These are phyloP conservation scores for Mycena crocata DNA, from an alignment of 768 basidiomycete species.

Conservation along the genomic window DNA sequence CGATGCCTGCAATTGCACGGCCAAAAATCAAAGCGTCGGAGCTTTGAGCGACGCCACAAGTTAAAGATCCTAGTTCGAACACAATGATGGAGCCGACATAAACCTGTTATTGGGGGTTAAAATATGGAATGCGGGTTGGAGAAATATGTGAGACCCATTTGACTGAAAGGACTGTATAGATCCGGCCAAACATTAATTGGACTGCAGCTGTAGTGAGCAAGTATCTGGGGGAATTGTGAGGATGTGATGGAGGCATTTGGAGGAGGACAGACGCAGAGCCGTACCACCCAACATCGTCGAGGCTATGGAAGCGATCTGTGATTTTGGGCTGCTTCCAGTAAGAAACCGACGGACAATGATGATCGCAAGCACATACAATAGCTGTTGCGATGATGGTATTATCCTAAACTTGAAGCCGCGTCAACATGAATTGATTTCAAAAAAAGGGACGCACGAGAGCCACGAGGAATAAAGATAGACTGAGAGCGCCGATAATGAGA, in stretches of 20 bases:
- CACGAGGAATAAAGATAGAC: conserved; percentile 22
- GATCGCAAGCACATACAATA: not conserved
- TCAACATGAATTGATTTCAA: not conserved
- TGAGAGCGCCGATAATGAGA: conserved; percentile 21
- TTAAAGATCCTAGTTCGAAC: conserved; percentile 21
- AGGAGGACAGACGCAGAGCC: conserved; percentile 17
- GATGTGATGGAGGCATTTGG: too few relatives aligned
- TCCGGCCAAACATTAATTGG: conserved; percentile 20
- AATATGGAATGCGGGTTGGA: not conserved
- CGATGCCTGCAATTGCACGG: conserved; percentile 26
- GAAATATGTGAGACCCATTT: conserved; percentile 6
- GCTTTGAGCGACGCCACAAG: conserved; percentile 18
- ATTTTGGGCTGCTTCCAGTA: conserved; percentile 1
- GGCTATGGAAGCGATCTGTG: conserved; percentile 18
- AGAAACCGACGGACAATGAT: not conserved
- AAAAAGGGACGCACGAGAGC: not conserved
- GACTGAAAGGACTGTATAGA: conserved; percentile 9
- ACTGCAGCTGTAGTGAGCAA: conserved; percentile 24
- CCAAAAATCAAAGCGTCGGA: conserved; percentile 21
- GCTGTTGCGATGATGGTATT: conserved; percentile 13
- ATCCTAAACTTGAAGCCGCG: not conserved
- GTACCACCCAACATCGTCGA: conserved; percentile 24
- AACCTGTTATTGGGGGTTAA: not conserved
- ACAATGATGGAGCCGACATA: conserved; percentile 8
- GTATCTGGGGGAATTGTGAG: conserved; percentile 4